Evolutionary conservation across 345 rosid genomes (phyloP).

Genomic region (Brassica incana): DNA sequence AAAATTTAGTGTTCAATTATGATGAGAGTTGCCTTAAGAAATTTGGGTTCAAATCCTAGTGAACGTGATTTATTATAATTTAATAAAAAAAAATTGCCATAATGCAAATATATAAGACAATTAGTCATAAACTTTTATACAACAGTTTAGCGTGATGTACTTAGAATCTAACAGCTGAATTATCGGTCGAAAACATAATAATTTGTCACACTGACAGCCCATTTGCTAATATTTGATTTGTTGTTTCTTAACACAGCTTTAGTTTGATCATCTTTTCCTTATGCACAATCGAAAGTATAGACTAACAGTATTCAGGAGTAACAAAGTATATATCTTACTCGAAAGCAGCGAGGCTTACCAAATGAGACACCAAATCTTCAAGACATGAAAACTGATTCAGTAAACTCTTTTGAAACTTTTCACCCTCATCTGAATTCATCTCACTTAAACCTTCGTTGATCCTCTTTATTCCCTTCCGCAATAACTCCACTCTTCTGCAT

Average conservation of each 20-base stretch:
- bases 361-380: conserved; percentile 58
- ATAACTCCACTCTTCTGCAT: conserved; percentile 65
- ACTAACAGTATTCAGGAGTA: background rate
- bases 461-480: conserved; percentile 72
- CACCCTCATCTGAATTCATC: conserved; percentile 52
- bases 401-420: conserved; percentile 60
- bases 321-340: background rate
- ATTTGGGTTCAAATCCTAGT: too few relatives aligned
- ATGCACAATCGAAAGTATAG: background rate
- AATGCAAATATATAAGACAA: too few relatives aligned
- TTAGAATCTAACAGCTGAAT: too few relatives aligned
- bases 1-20: background rate
- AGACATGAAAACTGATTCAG: conserved; percentile 62
- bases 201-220: background rate
- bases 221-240: background rate
- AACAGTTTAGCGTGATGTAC: too few relatives aligned
- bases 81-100: too few relatives aligned
- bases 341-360: conserved; percentile 49
- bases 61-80: too few relatives aligned
- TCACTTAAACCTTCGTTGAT: conserved; percentile 62
- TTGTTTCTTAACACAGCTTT: background rate
- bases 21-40: background rate
- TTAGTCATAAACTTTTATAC: too few relatives aligned
- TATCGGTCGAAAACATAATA: too few relatives aligned
- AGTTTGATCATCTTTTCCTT: background rate